A percentile compares a stretch with the other conserved stretches of the same genome.
These are phyloP conservation scores for Candida insectalens DNA, from an alignment of 805 yeast species.

Conservation along the genomic window DNA sequence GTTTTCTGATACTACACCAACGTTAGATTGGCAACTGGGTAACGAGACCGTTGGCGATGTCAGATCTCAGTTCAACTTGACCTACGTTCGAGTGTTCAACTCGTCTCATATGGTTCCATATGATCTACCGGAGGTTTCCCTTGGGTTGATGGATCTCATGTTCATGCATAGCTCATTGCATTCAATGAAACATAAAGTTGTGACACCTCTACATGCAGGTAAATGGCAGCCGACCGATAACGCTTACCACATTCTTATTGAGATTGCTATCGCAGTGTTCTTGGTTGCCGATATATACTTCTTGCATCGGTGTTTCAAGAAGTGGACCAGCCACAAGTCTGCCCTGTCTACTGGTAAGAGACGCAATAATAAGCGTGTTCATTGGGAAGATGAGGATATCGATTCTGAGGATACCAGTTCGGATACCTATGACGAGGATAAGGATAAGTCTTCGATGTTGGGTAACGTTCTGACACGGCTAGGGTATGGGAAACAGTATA, in stretches of 20 bases:
- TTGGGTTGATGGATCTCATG: slow-evolving; percentile 54
- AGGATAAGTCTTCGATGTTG: no score
- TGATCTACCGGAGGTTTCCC: slow-evolving; percentile 60
- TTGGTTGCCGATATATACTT: background rate
- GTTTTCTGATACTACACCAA: slow-evolving; percentile 25
- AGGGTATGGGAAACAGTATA: no score
- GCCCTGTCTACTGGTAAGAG: background rate
- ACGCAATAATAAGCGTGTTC: slow-evolving; percentile 3
- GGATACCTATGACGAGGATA: background rate
- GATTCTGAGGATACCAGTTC: background rate
- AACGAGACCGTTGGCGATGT: slow-evolving; percentile 29
- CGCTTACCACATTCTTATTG: background rate
- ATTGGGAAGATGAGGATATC: slow-evolving; percentile 2
- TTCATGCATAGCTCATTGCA: background rate
- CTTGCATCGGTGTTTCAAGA: background rate
- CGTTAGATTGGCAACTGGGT: slow-evolving; percentile 35
- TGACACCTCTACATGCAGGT: background rate
- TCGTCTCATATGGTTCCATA: slow-evolving; percentile 94
- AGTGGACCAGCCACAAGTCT: background rate
- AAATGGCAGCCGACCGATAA: background rate
- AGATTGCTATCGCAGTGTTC: background rate
- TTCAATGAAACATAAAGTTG: background rate
- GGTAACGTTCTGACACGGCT: no score
- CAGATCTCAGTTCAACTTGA: slow-evolving; percentile 53
- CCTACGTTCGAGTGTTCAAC: slow-evolving; percentile 62